Evolutionary conservation across 495 filamentous ascomycete genomes (phyloP).

Genomic region (Daldinia grandis): DNA sequence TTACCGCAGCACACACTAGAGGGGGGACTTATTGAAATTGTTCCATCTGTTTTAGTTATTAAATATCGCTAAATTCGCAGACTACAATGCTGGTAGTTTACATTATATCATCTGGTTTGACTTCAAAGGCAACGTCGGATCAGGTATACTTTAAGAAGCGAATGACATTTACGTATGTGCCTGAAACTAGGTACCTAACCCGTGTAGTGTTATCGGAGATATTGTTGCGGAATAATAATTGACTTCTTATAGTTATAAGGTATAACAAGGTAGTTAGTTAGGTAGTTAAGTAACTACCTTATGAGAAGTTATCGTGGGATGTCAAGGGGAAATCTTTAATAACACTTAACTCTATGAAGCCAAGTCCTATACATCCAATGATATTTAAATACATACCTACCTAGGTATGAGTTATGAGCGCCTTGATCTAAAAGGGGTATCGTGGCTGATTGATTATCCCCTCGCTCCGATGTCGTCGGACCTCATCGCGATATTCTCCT

Average conservation of each 20-base stretch:
- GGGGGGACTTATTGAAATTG: not conserved
- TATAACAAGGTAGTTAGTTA: too few relatives aligned
- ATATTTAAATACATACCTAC: not conserved
- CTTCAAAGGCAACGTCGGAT: not conserved
- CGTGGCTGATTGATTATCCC: not conserved
- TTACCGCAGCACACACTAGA: not conserved
- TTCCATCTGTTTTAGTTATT: not conserved
- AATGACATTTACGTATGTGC: not conserved
- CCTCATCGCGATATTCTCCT: conserved; percentile 6
- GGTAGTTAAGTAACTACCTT: too few relatives aligned
- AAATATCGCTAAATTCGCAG: not conserved
- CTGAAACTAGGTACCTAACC: too few relatives aligned
- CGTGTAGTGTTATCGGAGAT: too few relatives aligned
- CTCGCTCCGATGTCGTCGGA: conserved; percentile 36
- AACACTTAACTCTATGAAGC: not conserved
- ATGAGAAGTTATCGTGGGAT: not conserved
- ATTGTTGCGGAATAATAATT: not conserved
- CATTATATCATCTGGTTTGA: not conserved
- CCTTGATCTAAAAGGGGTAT: not conserved
- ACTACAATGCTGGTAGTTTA: too few relatives aligned
- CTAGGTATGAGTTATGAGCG: not conserved
- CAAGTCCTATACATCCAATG: not conserved
- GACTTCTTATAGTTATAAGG: not conserved
- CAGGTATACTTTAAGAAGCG: not conserved
- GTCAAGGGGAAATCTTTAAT: not conserved